Evolutionary conservation across 1,139 yeast genomes (phyloP), one percentile per base, ranked within the genome.

Genomic region (Kodamaea anthophila): DNA sequence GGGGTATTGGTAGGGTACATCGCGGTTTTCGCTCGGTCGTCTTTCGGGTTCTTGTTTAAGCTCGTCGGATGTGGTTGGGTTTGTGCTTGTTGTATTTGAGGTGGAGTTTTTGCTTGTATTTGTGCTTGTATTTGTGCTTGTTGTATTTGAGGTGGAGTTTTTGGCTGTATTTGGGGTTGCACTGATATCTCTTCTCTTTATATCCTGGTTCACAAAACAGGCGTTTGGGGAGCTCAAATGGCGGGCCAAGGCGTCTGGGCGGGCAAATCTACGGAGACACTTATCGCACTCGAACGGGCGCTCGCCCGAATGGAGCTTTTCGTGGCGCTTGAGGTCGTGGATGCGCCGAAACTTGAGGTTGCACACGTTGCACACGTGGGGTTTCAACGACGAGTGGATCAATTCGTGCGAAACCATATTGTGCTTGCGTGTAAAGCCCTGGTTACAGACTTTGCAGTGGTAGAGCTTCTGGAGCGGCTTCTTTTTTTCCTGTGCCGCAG

Each of bases 301-400:
- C 42, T 76, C 86, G 22, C 91, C 91, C 0, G 87, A 73, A 47
- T 84, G 94, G 20, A 79, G 61, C 49, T 78, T 79, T 39, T 73
- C 74, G 47, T 84, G 94, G 26, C 94, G 64, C 47, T 77, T 80
- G 42, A 83, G 62, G 50, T 84, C 94, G 49, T 83, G 91, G 21
- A 76, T 69, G 24, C 94, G 63, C 36, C 93, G 66, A 49, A 84
- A 84, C 42, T 66, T 70, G 29, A 72, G 59, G 34, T 68, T 60
- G 46, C 94, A 84, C 10, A 70, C 67, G n/a, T 68, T 44, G 51
- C 94, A 84, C 15, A 60, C 56, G 53, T 72, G 85, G 2, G 88
- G 87, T 48, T 76, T 78, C 36, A 69, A 66, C 28, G 72, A 67
- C 9, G 84, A 71, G 49, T 82, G 93, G 26, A 79, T 81, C 37